These are phyloP conservation scores for Cladosporium sp. DNA, from an alignment of 2,329 filamentous ascomycete genomes.

Conservation along the genomic window DNA sequence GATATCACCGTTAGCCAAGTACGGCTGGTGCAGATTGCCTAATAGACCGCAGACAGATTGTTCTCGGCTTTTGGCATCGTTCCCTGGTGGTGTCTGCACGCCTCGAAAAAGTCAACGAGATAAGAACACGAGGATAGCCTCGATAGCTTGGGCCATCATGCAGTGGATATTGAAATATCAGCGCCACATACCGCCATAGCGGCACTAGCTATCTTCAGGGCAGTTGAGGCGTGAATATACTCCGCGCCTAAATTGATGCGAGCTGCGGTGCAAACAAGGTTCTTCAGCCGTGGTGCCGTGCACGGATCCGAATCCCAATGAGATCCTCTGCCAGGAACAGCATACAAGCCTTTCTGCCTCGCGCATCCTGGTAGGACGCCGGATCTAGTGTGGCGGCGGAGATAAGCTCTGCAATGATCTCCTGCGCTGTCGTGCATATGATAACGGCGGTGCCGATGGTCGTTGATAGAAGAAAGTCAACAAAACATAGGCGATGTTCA, in stretches of 20 bases:
- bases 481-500: background rate
- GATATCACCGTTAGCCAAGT: background rate
- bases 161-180: conserved; percentile 3
- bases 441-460: background rate
- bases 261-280: conserved; percentile 6
- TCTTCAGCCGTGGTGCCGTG: conserved; percentile 1
- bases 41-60: background rate
- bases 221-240: background rate
- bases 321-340: conserved; percentile 6
- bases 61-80: background rate
- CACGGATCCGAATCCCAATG: conserved; percentile 1
- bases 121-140: background rate
- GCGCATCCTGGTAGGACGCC: background rate
- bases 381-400: background rate
- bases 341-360: conserved; percentile 1
- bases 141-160: background rate
- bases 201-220: conserved; percentile 2
- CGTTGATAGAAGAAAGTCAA: background rate
- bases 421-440: background rate
- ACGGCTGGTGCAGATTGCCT: background rate
- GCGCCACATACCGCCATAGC: background rate
- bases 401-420: background rate
- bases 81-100: background rate
- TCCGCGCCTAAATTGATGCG: conserved; percentile 1
- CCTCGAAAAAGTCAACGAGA: background rate